Evolutionary conservation across 2,329 filamentous ascomycete species (phyloP), one percentile per base, ranked within the genome.

Genomic region (Fusarium longipes): DNA sequence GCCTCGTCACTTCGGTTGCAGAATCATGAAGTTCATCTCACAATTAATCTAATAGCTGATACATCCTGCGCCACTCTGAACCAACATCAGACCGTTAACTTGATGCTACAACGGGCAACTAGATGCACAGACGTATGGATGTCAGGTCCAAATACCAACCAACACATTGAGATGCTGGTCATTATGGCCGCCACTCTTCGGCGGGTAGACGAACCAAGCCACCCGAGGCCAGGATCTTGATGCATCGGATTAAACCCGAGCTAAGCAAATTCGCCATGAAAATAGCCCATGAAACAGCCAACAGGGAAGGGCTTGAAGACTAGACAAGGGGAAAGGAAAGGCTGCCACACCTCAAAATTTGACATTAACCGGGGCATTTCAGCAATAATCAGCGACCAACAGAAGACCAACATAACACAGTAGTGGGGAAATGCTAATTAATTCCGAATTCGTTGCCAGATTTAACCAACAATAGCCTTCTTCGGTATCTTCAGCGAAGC

Each of bases 251-350:
- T 18, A 24, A 25, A 44, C 14, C 36, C 35, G 53, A n/a, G 12
- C 27, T 27, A 20, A 43, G 20, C 24, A 51, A 52, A 52, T 24
- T 4, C 12, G 8, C 11, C 32, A 38, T 17, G 32, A 29, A 52
- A 25, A 8, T 15, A 12, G 17, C n/a, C 40, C 40, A 18, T 42
- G 30, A 27, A 62, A 55, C 33, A 33, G 15, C 8, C 18, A 30
- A 14, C 53, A 35, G 24, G 27, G 33, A 56, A 43, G 29, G 24
- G 35, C 40, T 33, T 24, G 22, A 11, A 30, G 15, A 14, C 51
- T 57, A 57, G 43, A 29, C 35, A 24, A 33, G 59, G 51, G 12
- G 24, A 35, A 17, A 17, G n/a, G n/a, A 53, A 53, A 48, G 56
- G 48, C 29, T 62, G 47, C 32, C 29, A 24, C 42, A 42, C 29